Percentiles rank a stretch among this genome's conserved stretches.
Evolutionary conservation across 805 yeast genomes (phyloP).

Genomic region (Cyberlindnera mississippiensis): DNA sequence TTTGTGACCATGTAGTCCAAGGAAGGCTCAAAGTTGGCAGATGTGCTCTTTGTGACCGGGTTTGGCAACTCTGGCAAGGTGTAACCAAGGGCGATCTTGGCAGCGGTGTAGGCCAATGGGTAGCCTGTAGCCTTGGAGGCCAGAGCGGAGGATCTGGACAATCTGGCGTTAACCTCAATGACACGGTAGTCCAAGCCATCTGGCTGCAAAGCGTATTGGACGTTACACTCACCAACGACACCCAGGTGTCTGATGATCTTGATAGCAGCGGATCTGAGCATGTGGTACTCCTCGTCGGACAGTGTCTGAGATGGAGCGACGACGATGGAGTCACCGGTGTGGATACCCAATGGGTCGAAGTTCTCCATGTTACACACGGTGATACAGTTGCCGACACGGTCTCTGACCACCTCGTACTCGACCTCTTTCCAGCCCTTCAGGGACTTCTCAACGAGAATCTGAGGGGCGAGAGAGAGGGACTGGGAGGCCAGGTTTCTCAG

Average conservation of each 20-base stretch:
- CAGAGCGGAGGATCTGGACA: conserved; percentile 94
- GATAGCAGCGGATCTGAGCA: conserved; percentile 96
- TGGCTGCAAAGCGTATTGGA: conserved; percentile 94
- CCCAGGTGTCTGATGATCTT: conserved; percentile 97
- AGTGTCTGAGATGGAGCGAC: conserved; percentile 98
- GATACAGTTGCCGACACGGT: conserved; percentile 93
- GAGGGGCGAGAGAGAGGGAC: conserved; percentile 87
- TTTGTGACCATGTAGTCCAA: conserved; percentile 94
- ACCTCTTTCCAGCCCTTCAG: conserved; percentile 99
- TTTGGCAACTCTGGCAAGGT: conserved; percentile 94
- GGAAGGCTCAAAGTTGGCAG: conserved; percentile 96
- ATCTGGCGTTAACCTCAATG: conserved; percentile 95
- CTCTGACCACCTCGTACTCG: conserved; percentile 97
- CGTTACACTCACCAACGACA: conserved; percentile 98
- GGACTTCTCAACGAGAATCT: conserved; percentile 93
- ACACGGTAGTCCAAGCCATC: conserved; percentile 94
- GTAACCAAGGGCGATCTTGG: conserved; percentile 92
- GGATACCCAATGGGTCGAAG: conserved; percentile 96
- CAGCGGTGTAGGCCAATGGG: conserved; percentile 98
- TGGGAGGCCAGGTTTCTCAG: conserved; percentile 84
- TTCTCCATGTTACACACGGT: conserved; percentile 99
- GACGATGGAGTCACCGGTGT: conserved; percentile 98
- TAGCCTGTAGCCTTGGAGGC: conserved; percentile 99
- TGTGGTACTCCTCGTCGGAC: conserved; percentile 95
- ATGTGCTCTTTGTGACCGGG: conserved; percentile 93